Evolutionary conservation across 768 basidiomycete genomes (phyloP), one percentile per base, ranked within the genome.

Genomic region (Cystofilobasidium capitatum): DNA sequence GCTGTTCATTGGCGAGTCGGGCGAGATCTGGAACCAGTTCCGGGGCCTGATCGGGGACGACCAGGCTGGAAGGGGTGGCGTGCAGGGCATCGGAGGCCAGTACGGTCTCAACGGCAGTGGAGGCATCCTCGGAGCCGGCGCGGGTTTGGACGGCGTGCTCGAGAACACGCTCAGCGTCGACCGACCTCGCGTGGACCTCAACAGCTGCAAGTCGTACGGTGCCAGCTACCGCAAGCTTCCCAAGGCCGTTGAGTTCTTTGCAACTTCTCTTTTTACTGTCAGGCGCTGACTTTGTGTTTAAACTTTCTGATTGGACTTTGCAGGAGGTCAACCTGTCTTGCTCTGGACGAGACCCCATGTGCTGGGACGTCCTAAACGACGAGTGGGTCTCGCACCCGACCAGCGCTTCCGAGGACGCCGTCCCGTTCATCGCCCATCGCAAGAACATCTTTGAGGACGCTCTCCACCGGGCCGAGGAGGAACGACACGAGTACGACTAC

Each of bases 351-450:
- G 93, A 97, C 73, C 85, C 91, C 70, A 86, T 97, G 65, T 93
- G 89, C 75, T 89, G 92, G 75, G 91, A 91, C 35, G 92, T 99
- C 35, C 83, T 99, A 55, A 99, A 99, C 75, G 93, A 98, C 74
- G 84, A 87, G 71, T 98, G 96, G 94, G 91, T 98, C 14, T 96
- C 94, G 17, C 94, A 98, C 76, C 94, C 96, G 3, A 94, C 92
- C 1, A 96, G 92, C 90, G 91, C 91, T 12, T 93, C 91, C 26
- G 94, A 98, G 75, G 92, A 94, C 75, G 85, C 92, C 0, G 92
- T 90, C 13, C 96, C 96, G 72, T 84, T 91, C 70, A 73, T 77
- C 57, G 82, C 93, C 8, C 90, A 97, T 77, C 94, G 96, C 81
- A 97, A 97, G 81, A 99, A 97, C 75, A 82, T 85, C 7, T 97